These are phyloP conservation scores for Elongisporangium anandrum DNA, from an alignment of 352 stramenopile species.

Conservation along the genomic window DNA sequence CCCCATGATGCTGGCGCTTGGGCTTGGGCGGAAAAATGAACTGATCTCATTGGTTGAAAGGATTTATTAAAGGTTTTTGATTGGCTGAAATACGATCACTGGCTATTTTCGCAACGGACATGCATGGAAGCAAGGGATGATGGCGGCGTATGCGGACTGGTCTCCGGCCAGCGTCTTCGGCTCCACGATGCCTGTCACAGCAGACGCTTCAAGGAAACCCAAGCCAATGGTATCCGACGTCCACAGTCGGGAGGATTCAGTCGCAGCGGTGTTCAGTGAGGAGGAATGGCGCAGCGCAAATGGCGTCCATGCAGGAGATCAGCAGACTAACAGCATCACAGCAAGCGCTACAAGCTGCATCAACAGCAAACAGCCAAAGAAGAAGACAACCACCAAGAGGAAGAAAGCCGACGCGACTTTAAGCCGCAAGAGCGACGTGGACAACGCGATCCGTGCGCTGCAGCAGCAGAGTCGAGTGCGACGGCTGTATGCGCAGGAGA, in stretches of 20 bases:
- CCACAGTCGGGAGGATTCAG: background rate
- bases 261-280: background rate
- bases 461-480: background rate
- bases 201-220: background rate
- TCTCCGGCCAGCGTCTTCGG: constrained; percentile 43
- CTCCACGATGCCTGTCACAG: constrained; percentile 4
- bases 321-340: background rate
- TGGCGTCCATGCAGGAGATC: background rate
- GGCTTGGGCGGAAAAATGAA: background rate
- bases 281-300: background rate
- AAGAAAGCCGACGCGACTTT: background rate
- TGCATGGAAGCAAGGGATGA: background rate
- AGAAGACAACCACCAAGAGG: background rate
- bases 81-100: background rate
- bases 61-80: background rate
- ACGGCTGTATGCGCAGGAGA: background rate
- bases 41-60: background rate
- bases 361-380: background rate
- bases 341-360: background rate
- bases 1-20: constrained; percentile 12
- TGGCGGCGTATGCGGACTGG: constrained; percentile 24
- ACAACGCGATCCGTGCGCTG: background rate
- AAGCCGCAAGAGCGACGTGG: background rate
- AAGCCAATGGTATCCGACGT: background rate
- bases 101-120: background rate